These are phyloP conservation scores for Prunus padus DNA, from an alignment of 306 rosid species.

Conservation along the genomic window DNA sequence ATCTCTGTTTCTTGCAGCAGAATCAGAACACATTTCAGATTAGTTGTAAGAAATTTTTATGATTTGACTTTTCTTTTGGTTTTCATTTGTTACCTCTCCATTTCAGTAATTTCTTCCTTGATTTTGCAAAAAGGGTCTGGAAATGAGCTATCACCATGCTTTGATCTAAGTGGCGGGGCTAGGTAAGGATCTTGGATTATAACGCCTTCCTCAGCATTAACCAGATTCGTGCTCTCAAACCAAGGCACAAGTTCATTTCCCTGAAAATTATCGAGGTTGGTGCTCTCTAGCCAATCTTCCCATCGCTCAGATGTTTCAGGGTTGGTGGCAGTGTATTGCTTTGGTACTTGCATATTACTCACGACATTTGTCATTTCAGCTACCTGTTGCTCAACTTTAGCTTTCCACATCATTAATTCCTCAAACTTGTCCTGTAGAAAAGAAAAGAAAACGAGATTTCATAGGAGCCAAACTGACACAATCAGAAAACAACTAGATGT, in stretches of 20 bases:
- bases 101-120: conserved; percentile 40
- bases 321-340: conserved; percentile 39
- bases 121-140: conserved; percentile 23
- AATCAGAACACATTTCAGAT: conserved; percentile 25
- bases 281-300: conserved; percentile 75
- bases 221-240: conserved; percentile 54
- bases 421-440: conserved; percentile 57
- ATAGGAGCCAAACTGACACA: conserved; percentile 12
- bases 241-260: conserved; percentile 62
- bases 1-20: conserved; percentile 36
- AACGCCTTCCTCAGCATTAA: conserved; percentile 44
- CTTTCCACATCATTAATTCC: conserved; percentile 65
- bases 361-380: conserved; percentile 49
- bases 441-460: not conserved
- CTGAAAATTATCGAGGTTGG: conserved; percentile 46
- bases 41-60: not conserved
- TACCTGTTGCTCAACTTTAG: conserved; percentile 61
- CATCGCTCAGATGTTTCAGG: conserved; percentile 58
- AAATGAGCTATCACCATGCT: conserved; percentile 21
- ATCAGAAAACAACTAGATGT: not conserved
- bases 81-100: conserved; percentile 46
- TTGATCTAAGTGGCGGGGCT: conserved; percentile 31
- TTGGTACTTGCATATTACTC: conserved; percentile 47
- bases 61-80: not conserved
- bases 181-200: too few relatives aligned